Evolutionary conservation across 139 green algal genomes (phyloP), one percentile per base, ranked within the genome.

Genomic region (Parachlorella kessleri): DNA sequence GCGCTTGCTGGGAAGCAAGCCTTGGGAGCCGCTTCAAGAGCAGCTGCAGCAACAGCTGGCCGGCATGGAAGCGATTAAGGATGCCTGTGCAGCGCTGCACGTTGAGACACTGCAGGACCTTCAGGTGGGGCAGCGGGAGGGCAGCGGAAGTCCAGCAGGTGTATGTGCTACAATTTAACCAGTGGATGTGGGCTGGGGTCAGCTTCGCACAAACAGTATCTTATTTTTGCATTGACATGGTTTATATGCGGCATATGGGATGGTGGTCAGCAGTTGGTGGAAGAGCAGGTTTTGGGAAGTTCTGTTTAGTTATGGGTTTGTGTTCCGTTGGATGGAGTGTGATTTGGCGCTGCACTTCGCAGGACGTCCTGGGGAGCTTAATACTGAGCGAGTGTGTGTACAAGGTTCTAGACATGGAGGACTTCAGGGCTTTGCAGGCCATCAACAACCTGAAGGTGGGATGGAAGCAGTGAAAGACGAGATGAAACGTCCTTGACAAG

Each of bases 351-450:
- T 59, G 10, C 68, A 73, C 39, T 26, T 73, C 39, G 21, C 68
- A 76, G 38, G 76, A 81, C 54, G 42, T 81, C 2, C 30, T 76
- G 36, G 68, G 67, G 32, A 70, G 68, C 38, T 23, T 71, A n/a
- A 26, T 81, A 2, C 76, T 81, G 8, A 63, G 41, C 1, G 76
- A 81, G 68, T 36, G 48, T 21, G 76, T 81, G 28, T 81, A 81
- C 68, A 81, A 81, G 36, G 76, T 75, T 37, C 6, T 68, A 8
- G 64, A 6, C 32, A 26, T 24, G 36, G 3, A 30, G 24, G 39
- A n/a, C 28, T 26, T 6, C 1, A 30, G 54, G 67, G 67, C 37
- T 35, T 7, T 35, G 38, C 2, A 38, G 8, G 40, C 33, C n/a
- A 39, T 79, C 28, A 73, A 39, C 8, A 28, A 37, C 24, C 38